A percentile compares a stretch with the other conserved stretches of the same genome.
Evolutionary conservation across 1,139 yeast genomes (phyloP).

Genomic region (Diutina ranongensis): DNA sequence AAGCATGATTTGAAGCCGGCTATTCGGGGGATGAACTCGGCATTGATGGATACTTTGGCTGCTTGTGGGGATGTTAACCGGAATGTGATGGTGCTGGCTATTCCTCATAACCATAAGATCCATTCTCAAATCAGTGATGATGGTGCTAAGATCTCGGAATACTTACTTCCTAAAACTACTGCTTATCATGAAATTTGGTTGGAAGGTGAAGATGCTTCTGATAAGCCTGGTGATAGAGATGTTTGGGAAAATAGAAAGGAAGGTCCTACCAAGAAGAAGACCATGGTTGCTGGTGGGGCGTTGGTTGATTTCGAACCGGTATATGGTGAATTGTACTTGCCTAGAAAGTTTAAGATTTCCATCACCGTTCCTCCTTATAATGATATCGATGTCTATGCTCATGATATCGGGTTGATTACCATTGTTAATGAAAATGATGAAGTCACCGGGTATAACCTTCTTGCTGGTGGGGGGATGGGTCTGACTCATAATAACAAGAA

Average conservation of each 20-base stretch:
- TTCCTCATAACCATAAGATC: slow-evolving; percentile 74
- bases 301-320: slow-evolving; percentile 79
- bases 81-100: slow-evolving; percentile 85
- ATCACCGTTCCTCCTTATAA: slow-evolving; percentile 94
- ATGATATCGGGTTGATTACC: slow-evolving; percentile 87
- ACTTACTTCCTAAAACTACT: slow-evolving; percentile 80
- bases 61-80: slow-evolving; percentile 99
- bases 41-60: slow-evolving; percentile 85
- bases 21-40: slow-evolving; percentile 86
- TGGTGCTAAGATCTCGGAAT: slow-evolving; percentile 63
- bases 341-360: slow-evolving; percentile 92
- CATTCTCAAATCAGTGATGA: slow-evolving; percentile 62
- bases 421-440: slow-evolving; percentile 58
- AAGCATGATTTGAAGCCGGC: slow-evolving; percentile 85
- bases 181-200: slow-evolving; percentile 98
- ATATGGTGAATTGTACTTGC: slow-evolving; percentile 79
- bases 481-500: slow-evolving; percentile 93
- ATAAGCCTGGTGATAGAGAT: slow-evolving; percentile 53
- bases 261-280: slow-evolving; percentile 72
- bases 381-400: slow-evolving; percentile 94
- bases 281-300: slow-evolving; percentile 80
- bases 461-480: slow-evolving; percentile 99
- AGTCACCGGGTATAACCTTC: slow-evolving; percentile 69
- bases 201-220: slow-evolving; percentile 72
- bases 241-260: slow-evolving; percentile 65